Percentiles rank a stretch among this genome's conserved stretches.
Evolutionary conservation across 139 green algal species (phyloP).

Genomic region (Pycnococcus provasolii): DNA sequence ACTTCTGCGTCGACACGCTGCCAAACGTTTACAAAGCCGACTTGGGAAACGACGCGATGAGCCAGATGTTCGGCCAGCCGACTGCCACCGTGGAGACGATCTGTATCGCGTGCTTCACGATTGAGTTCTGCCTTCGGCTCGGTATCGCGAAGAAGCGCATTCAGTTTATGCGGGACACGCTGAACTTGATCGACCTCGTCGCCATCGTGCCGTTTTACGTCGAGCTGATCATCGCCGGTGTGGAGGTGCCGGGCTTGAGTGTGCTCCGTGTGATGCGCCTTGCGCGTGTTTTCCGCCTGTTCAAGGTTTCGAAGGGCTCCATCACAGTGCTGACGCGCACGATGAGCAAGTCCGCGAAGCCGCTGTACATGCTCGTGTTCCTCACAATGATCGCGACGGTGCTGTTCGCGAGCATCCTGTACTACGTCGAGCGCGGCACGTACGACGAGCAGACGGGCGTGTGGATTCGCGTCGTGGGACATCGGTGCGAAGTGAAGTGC

Average conservation of each 20-base stretch:
- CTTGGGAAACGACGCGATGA: too few relatives aligned
- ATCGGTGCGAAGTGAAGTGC: background rate
- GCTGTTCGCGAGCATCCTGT: slow-evolving; percentile 26
- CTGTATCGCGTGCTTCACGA: slow-evolving; percentile 24
- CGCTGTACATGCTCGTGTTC: slow-evolving; percentile 22
- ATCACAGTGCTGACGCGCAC: slow-evolving; percentile 9
- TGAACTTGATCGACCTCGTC: slow-evolving; percentile 29
- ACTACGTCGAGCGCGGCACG: slow-evolving; percentile 20
- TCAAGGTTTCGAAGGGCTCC: slow-evolving; percentile 14
- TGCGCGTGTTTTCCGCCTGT: slow-evolving; percentile 22
- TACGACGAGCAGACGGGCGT: slow-evolving; percentile 7
- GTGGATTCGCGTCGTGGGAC: background rate
- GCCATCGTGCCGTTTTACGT: slow-evolving; percentile 28
- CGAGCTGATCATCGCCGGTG: slow-evolving; percentile 6
- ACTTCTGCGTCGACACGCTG: slow-evolving; percentile 25
- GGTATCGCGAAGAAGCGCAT: background rate
- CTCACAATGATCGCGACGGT: slow-evolving; percentile 25
- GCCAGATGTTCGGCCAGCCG: too few relatives aligned
- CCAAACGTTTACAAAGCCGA: background rate
- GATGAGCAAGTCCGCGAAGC: slow-evolving; percentile 13
- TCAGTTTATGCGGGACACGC: slow-evolving; percentile 1
- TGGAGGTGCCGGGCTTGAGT: background rate
- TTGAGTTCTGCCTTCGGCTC: slow-evolving; percentile 17
- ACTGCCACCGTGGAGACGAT: slow-evolving; percentile 10
- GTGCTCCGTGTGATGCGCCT: slow-evolving; percentile 24